Base-by-base conservation (phyloP, 1,139 yeast species). In the Meyerozyma elateridarum region DNA sequence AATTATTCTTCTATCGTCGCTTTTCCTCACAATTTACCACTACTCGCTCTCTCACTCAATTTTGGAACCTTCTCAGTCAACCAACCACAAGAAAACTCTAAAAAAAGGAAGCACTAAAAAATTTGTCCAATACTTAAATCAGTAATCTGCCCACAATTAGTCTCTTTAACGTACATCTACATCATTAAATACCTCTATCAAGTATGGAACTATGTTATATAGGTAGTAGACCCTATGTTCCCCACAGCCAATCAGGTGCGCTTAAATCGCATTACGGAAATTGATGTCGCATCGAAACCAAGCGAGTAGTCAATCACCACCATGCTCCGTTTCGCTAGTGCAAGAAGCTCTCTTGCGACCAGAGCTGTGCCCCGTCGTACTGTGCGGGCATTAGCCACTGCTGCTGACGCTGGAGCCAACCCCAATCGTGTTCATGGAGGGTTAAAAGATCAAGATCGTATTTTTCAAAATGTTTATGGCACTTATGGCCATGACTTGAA, bases 391-490 rank as follows among this genome's bases (percentile, higher is more conserved):
- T 60, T 66, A 46, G 73, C 73, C 27, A 65, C 72, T 34, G 58
- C 55, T 33, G 71, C 70, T 21, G 73, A 65, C 45, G 58, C 65
- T 26, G 70, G 70, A 13, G 62, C 72, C 36, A 66, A 58, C 40
- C 79, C 81, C 20, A 73, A 79, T 49, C 64, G 82, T 48, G 61
- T 68, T 16, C 79, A 82, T 49, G 94, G 94, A 20, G 89, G 88
- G 8, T 71, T 85, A 43, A 71, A 72, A 48, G 95, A 85, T 61
- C 79, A 76, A 54, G 95, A 85, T 61, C 79, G 95, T 49, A 84
- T 85, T 45, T 85, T 85, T 59, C 94, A 85, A 61, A 85, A 85
- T 57, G 68, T 85, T 28, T 83, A 85, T 57, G 79, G 78, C 30
- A 76, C 70, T 39, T 81, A 79, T 56, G 89, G 94, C 30, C 73